Evolutionary conservation across 768 basidiomycete species (phyloP).

Genomic region (Collybiopsis confluens): DNA sequence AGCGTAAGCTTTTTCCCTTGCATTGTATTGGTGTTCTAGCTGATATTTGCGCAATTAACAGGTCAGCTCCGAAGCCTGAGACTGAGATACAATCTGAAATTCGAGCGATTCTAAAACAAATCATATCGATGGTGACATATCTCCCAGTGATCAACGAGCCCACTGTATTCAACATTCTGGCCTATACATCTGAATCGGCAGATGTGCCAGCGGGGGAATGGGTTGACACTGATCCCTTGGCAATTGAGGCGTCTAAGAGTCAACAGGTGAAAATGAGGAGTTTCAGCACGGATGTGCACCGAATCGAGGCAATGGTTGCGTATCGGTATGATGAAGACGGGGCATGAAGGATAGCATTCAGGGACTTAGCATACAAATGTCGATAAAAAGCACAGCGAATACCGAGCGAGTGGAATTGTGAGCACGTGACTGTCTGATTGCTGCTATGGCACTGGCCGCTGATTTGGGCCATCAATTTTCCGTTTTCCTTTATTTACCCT

Average conservation of each 20-base stretch:
- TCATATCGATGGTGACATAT: conserved; percentile 95
- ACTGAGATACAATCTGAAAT: conserved; percentile 96
- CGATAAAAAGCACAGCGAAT: too few relatives aligned
- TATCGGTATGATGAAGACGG: conserved; percentile 83
- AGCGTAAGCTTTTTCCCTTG: conserved; percentile 37
- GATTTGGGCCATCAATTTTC: conserved; percentile 10
- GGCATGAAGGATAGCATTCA: too few relatives aligned
- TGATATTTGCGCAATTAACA: conserved; percentile 14
- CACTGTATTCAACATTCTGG: conserved; percentile 96
- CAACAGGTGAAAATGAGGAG: conserved; percentile 92
- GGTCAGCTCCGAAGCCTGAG: conserved; percentile 64
- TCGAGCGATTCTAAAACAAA: conserved; percentile 95
- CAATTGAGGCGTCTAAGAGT: conserved; percentile 90
- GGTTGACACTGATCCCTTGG: conserved; percentile 91
- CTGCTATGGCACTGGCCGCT: conserved; percentile 26
- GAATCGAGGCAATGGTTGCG: conserved; percentile 96
- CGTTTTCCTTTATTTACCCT: conserved; percentile 15
- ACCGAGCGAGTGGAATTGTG: conserved; percentile 6
- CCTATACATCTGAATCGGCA: conserved; percentile 89
- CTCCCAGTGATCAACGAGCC: conserved; percentile 93
- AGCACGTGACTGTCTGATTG: background rate
- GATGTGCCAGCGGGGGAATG: conserved; percentile 92
- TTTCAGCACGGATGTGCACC: conserved; percentile 97
- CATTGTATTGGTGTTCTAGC: background rate
- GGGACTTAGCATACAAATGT: too few relatives aligned